These are phyloP conservation scores for Halophytophthora polymorphica DNA, from an alignment of 352 stramenopile genomes.

Conservation along the genomic window DNA sequence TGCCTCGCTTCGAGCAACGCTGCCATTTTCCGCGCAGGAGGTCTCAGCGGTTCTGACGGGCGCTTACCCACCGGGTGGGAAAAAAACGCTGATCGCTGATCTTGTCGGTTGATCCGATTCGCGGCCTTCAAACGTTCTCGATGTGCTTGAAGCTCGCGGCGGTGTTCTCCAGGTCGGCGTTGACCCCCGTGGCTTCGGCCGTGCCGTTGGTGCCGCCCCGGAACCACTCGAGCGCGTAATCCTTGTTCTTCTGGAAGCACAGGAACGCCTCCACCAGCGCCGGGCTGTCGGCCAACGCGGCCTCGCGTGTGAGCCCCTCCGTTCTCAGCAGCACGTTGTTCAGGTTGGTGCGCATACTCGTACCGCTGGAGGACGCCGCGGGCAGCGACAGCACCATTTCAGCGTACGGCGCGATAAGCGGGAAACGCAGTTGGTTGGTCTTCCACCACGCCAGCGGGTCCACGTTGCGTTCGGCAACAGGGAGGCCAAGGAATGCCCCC, in stretches of 20 bases:
- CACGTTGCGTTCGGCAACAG: constrained; percentile 67
- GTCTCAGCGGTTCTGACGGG: too few relatives aligned
- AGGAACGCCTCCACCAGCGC: constrained; percentile 69
- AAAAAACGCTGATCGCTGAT: too few relatives aligned
- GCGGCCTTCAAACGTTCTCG: constrained; percentile 52
- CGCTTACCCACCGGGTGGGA: too few relatives aligned
- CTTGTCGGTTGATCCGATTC: too few relatives aligned
- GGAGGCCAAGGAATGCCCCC: constrained; percentile 67
- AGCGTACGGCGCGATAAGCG: constrained; percentile 68
- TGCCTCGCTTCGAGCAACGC: too few relatives aligned
- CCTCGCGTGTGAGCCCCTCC: constrained; percentile 39
- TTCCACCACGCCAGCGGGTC: constrained; percentile 80
- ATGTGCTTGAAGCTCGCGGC: constrained; percentile 64
- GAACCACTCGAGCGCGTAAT: constrained; percentile 76
- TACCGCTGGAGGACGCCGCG: constrained; percentile 55
- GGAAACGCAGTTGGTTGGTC: constrained; percentile 73
- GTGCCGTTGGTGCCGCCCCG: constrained; percentile 33
- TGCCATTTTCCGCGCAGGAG: too few relatives aligned
- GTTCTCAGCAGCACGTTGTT: constrained; percentile 57
- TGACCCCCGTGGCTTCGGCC: constrained; percentile 18
- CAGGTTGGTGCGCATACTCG: constrained; percentile 46
- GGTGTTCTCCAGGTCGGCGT: constrained; percentile 30
- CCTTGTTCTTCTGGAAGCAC: constrained; percentile 83
- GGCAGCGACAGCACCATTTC: constrained; percentile 74
- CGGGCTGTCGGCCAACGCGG: constrained; percentile 41